A percentile compares a stretch with the other conserved stretches of the same genome.
Conservation (phyloP, 2,329 filamentous ascomycete genomes). For the Metarhizium guizhouense region DNA sequence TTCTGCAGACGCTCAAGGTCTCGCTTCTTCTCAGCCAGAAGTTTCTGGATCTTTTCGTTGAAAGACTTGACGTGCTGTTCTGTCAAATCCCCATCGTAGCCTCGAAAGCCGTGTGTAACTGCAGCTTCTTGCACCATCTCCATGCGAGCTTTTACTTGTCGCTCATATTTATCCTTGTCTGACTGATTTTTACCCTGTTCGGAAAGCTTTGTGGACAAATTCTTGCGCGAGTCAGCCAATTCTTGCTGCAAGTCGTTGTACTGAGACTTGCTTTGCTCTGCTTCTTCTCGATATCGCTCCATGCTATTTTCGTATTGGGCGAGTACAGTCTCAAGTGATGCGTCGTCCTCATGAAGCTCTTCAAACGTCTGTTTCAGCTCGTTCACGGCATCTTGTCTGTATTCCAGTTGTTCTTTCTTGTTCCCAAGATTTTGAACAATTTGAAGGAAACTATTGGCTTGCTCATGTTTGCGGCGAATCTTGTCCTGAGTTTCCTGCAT, state of each 20-base stretch:
- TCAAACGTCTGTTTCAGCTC: constrained; percentile 65
- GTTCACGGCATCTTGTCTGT: constrained; percentile 60
- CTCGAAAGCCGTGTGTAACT: constrained; percentile 67
- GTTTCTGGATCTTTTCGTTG: constrained; percentile 65
- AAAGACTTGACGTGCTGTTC: constrained; percentile 69
- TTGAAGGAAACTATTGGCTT: constrained; percentile 64
- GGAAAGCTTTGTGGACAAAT: constrained; percentile 43
- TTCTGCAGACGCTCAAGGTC: constrained; percentile 66
- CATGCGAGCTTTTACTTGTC: constrained; percentile 63
- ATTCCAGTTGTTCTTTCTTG: constrained; percentile 66
- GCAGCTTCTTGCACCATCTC: constrained; percentile 72
- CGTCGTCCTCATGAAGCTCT: constrained; percentile 70
- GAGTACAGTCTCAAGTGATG: constrained; percentile 61
- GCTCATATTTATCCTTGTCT: constrained; percentile 78
- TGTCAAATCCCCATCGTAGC: constrained; percentile 71
- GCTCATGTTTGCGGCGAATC: constrained; percentile 58
- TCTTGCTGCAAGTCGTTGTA: constrained; percentile 56
- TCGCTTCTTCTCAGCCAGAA: constrained; percentile 68
- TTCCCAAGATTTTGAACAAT: constrained; percentile 68
- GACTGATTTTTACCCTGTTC: constrained; percentile 75
- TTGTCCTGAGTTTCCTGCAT: constrained; percentile 50
- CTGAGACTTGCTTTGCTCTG: constrained; percentile 50
- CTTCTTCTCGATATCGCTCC: constrained; percentile 52
- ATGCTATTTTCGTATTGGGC: constrained; percentile 73
- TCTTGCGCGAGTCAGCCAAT: constrained; percentile 33